Percentiles rank a stretch among this genome's conserved stretches.
Evolutionary conservation across 768 basidiomycete genomes (phyloP).

Genomic region (Boletus coccyginus): DNA sequence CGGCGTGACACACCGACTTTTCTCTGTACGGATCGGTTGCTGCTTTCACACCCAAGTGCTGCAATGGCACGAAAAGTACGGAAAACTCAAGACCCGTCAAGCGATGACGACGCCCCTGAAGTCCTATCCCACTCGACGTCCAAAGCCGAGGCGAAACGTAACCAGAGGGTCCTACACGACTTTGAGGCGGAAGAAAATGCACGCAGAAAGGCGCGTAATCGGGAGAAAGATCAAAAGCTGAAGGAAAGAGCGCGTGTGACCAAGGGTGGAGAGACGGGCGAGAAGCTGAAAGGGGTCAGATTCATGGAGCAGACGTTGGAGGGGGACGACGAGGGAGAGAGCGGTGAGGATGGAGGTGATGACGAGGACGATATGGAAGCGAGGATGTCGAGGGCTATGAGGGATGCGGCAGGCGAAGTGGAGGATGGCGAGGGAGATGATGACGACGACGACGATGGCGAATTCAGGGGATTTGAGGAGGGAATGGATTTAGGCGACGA

Average conservation of each 20-base stretch:
- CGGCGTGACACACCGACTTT: neutral
- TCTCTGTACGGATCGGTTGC: no score
- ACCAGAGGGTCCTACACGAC: conserved; percentile 36
- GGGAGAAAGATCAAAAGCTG: conserved; percentile 45
- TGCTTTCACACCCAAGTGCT: neutral
- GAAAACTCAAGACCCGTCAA: conserved; percentile 16
- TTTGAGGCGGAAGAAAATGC: conserved; percentile 38
- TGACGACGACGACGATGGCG: conserved; percentile 18
- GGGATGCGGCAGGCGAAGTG: conserved; percentile 25
- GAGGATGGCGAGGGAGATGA: conserved; percentile 19
- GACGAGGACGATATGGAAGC: conserved; percentile 22
- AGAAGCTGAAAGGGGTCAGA: conserved; percentile 15
- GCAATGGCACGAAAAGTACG: conserved; percentile 21
- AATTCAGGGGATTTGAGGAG: conserved; percentile 5
- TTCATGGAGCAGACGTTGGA: conserved; percentile 4
- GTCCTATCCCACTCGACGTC: conserved; percentile 45
- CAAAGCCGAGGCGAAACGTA: conserved; percentile 39
- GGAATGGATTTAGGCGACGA: conserved; percentile 11
- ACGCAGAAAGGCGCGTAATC: conserved; percentile 44
- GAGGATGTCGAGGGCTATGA: conserved; percentile 30
- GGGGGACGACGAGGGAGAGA: conserved; percentile 24
- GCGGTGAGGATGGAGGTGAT: conserved; percentile 23
- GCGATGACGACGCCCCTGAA: conserved; percentile 50
- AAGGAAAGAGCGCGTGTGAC: conserved; percentile 45
- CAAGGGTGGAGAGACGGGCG: conserved; percentile 4